Base-by-base conservation (phyloP, 352 stramenopile genomes). In the Achlya hypogyna region DNA sequence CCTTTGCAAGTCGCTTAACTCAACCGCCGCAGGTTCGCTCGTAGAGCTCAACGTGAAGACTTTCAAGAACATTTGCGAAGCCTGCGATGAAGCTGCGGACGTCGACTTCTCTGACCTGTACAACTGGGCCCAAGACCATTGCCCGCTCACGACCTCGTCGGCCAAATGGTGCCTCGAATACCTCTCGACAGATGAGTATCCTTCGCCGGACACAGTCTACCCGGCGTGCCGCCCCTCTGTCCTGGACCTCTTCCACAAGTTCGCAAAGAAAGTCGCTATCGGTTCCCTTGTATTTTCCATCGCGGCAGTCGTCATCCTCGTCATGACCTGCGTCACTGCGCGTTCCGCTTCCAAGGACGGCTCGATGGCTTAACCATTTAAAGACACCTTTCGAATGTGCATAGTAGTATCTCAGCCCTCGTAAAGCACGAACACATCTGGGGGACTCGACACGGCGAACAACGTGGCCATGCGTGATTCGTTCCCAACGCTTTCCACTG, bases 91-190 rank as follows among this genome's bases (percentile, higher is more conserved):
- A 32, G 63, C 82, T 25, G 51, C 88, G 65, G 89, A 92, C 66
- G 65, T 75, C 31, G 56, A 79, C 56, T 94, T 90, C 73, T 72
- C 65, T 32, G 71, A 85, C 23, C 74, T 94, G 51, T 72, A 79
- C 31, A 74, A 88, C 54, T 94, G 85, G 85, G 72, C 79, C 2
- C 71, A 86, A 53, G 56, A 76, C 0, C 72, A 81, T 10, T 94
- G 85, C 69, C 74, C 73, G 27, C 75, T 76, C 27, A 79, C 74
- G 10, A 69, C 71, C 35, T 40, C 69, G 42, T 91, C 88, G 60
- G 76, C 88, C 70, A 25, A 79, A 60, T 94, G 84, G 83, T 94
- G 85, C 51, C 79, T 78, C 45, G 58, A 70, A 22, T 87, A 91
- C 67, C 70, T 94, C 23, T 2, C 27, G 27, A 47, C 64, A 23